These are phyloP conservation scores for Caryopteris hybrid DNA, from an alignment of 305 asterid species.

Conservation along the genomic window DNA sequence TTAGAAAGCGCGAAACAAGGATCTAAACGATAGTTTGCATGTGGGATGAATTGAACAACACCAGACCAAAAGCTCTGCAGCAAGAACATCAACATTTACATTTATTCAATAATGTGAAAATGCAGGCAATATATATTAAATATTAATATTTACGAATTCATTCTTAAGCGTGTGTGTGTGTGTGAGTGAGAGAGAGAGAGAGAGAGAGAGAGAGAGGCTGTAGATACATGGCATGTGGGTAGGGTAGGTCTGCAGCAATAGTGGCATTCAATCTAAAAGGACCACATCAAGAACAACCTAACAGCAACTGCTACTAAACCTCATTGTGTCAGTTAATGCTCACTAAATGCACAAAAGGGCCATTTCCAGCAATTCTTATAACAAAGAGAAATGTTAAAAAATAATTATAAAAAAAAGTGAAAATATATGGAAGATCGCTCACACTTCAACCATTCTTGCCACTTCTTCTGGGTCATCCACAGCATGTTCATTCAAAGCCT, in stretches of 20 bases:
- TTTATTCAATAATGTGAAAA: conserved; percentile 16
- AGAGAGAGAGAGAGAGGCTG: not conserved
- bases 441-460: conserved; percentile 78
- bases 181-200: not conserved
- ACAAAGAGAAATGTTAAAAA: not conserved
- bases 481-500: conserved; percentile 51
- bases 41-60: conserved; percentile 22
- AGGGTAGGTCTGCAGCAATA: conserved; percentile 36
- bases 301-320: conserved; percentile 28
- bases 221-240: conserved; percentile 16
- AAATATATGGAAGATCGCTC: conserved; percentile 21
- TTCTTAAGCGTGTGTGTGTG: not conserved
- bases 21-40: conserved; percentile 23
- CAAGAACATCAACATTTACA: conserved; percentile 10
- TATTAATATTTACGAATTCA: not conserved
- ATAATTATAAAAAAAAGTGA: not conserved
- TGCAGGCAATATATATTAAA: not conserved
- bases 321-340: conserved; percentile 32
- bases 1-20: conserved; percentile 25
- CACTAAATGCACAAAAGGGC: conserved; percentile 17
- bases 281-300: conserved; percentile 29
- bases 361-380: conserved; percentile 7
- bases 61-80: not conserved
- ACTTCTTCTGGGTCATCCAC: conserved; percentile 77
- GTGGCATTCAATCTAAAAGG: conserved; percentile 28